A percentile compares a stretch with the other conserved stretches of the same genome.
phyloP scores from a whole-genome alignment of 1,284 basidiomycete genomes.

The Pseudomicrostroma phylloplanum region DNA sequence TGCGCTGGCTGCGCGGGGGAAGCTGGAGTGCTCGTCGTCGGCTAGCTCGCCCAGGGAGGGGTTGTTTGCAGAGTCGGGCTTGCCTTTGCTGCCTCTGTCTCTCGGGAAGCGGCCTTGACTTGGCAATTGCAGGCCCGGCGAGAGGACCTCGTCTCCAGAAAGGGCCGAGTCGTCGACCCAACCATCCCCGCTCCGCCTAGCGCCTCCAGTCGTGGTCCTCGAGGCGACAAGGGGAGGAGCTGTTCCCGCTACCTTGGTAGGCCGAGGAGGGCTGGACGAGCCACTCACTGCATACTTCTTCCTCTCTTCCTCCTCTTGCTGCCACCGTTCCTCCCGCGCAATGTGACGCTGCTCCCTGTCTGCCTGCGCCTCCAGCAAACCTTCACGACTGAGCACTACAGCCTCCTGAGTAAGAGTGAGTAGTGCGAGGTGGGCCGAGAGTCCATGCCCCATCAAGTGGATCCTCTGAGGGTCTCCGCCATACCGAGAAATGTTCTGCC shows the following conservation, averaged over 20 bases:
- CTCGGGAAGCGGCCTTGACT: no score
- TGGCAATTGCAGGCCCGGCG: no score
- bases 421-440: constrained; percentile 50
- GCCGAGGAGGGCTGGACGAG: not conserved
- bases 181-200: not conserved
- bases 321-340: not conserved
- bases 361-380: constrained; percentile 13
- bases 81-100: no score
- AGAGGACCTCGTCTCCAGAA: not conserved
- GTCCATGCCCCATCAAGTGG: constrained; percentile 50
- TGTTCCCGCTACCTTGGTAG: constrained; percentile 1
- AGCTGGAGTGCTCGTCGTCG: not conserved
- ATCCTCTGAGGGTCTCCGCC: constrained; percentile 50
- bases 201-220: not conserved
- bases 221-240: no score
- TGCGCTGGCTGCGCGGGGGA: not conserved
- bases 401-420: constrained; percentile 51
- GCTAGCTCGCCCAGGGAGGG: not conserved
- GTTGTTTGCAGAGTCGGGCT: not conserved
- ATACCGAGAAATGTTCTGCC: constrained; percentile 40
- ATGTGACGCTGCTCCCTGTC: not conserved
- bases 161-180: constrained; percentile 3
- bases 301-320: constrained; percentile 2
- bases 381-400: constrained; percentile 44
- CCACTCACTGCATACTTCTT: not conserved